phyloP scores from a whole-genome alignment of 1,284 basidiomycete genomes.

The Puccinia brachypodii region DNA sequence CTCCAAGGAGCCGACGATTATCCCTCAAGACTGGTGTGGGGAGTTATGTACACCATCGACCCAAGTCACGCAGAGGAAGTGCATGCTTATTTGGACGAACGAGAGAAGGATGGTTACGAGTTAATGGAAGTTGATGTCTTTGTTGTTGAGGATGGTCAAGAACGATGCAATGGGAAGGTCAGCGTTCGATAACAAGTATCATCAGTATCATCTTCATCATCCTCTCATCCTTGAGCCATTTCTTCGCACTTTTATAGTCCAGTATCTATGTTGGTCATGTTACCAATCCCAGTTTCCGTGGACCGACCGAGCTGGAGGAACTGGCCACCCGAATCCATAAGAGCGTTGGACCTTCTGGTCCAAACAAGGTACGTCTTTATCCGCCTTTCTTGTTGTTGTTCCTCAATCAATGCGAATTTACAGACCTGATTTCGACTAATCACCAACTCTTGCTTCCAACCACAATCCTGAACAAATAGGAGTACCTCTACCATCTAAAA shows the following conservation, averaged over 20 bases:
- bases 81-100: slow-evolving; percentile 29
- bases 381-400: not conserved
- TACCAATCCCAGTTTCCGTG: slow-evolving; percentile 38
- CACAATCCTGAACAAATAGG: slow-evolving; percentile 13
- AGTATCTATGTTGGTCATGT: slow-evolving; percentile 40
- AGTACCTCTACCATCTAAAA: slow-evolving; percentile 39
- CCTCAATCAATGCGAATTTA: not conserved
- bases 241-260: not conserved
- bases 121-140: slow-evolving; percentile 30
- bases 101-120: slow-evolving; percentile 46
- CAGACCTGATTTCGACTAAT: not conserved
- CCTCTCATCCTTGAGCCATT: not conserved
- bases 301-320: slow-evolving; percentile 4
- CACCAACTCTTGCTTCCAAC: not conserved
- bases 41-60: slow-evolving; percentile 40
- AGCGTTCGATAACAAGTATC: not conserved
- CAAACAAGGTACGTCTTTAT: slow-evolving; percentile 32
- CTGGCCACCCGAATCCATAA: slow-evolving; percentile 3
- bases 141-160: not conserved
- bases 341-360: slow-evolving; percentile 34
- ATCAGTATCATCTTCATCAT: not conserved
- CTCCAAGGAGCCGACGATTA: slow-evolving; percentile 1
- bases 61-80: slow-evolving; percentile 25
- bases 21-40: slow-evolving; percentile 9
- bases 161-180: slow-evolving; percentile 17